Evolutionary conservation across 2,329 filamentous ascomycete species (phyloP).

Genomic region (Fonsecaea nubica): DNA sequence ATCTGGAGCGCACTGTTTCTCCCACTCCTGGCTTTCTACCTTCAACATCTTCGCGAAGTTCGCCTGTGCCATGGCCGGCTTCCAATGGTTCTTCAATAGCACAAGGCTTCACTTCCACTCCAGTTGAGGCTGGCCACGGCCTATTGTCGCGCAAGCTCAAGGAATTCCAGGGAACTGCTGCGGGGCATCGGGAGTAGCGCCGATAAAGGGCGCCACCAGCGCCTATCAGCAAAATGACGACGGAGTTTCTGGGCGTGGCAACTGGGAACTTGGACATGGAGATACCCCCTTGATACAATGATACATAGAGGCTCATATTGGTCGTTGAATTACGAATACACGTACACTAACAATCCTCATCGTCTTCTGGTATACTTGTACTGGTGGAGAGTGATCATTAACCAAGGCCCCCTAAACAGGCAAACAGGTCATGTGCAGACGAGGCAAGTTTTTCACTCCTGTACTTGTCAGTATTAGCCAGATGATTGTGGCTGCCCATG

Average conservation of each 20-base stretch:
- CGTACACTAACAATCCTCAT: no score
- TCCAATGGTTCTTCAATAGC: constrained; percentile 17
- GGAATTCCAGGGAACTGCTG: constrained; percentile 29
- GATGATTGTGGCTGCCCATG: constrained; percentile 1
- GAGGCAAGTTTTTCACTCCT: no score
- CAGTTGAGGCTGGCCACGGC: constrained; percentile 36
- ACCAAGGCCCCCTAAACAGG: not conserved
- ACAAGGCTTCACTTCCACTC: constrained; percentile 31
- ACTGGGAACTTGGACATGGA: not conserved
- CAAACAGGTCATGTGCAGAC: not conserved
- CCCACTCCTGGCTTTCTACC: constrained; percentile 36
- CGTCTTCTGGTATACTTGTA: not conserved
- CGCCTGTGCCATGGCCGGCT: constrained; percentile 35
- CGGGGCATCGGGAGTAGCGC: constrained; percentile 11
- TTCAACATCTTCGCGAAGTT: constrained; percentile 36
- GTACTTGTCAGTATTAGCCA: not conserved
- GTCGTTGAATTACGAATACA: not conserved
- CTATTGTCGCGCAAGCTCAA: constrained; percentile 38
- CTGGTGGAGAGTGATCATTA: not conserved
- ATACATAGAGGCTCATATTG: not conserved
- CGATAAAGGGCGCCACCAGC: not conserved
- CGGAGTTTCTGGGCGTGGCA: constrained; percentile 1
- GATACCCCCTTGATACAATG: not conserved
- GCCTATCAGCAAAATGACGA: constrained; percentile 3
- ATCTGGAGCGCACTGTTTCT: constrained; percentile 17